Conservation (phyloP, 345 rosid species). For the Cardamine chenopodiifolia region DNA sequence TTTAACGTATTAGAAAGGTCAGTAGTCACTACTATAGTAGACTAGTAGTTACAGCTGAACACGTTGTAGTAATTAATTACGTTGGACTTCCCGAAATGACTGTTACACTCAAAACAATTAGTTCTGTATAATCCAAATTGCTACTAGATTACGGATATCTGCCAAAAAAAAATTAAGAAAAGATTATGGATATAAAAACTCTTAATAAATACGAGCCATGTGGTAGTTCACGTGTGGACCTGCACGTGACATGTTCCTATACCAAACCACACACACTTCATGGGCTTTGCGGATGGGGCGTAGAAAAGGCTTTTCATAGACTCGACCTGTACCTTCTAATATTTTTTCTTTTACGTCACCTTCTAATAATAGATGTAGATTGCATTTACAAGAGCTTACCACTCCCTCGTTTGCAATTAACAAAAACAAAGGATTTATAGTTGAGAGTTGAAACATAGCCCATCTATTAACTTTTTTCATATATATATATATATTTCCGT, state of each 20-base stretch:
- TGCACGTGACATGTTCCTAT: slow-evolving; percentile 32
- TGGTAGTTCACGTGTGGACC: slow-evolving; percentile 26
- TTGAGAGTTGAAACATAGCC: neutral
- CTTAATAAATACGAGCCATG: slow-evolving; percentile 28
- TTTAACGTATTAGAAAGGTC: slow-evolving; percentile 14
- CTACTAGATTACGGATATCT: neutral
- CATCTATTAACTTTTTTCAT: neutral
- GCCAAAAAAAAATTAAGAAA: neutral
- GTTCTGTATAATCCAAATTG: neutral
- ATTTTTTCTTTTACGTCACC: too few species aligned
- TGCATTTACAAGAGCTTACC: neutral
- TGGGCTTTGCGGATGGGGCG: slow-evolving; percentile 37
- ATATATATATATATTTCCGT: too few species aligned
- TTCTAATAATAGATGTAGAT: neutral
- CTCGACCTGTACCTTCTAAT: neutral
- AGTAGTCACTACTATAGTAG: slow-evolving; percentile 15
- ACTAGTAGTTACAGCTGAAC: neutral
- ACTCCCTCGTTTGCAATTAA: neutral
- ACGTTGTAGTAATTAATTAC: slow-evolving; percentile 9
- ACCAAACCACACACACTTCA: slow-evolving; percentile 7
- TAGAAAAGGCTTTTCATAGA: neutral
- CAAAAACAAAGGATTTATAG: neutral
- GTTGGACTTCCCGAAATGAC: neutral
- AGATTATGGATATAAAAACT: neutral
- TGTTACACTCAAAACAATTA: neutral